Conservation (phyloP, 78 protist species). For the Dictyostelium purpureum region DNA sequence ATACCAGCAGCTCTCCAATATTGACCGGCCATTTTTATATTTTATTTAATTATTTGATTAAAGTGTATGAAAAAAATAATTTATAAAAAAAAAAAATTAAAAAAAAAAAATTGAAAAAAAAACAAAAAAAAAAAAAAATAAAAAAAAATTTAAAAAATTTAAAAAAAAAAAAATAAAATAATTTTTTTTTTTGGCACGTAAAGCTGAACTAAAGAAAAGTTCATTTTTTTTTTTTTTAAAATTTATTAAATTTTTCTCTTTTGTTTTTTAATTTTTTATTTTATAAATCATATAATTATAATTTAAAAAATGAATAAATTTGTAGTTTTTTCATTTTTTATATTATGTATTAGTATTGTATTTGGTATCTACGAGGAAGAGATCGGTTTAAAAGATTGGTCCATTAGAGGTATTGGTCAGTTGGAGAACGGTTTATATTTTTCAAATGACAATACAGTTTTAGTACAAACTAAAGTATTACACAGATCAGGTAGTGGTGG, state of each 20-base stretch:
- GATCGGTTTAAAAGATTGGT: constrained; percentile 18
- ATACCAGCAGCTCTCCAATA: constrained; percentile 82
- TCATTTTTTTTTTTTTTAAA: neutral
- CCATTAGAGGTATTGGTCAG: constrained; percentile 31
- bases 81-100: neutral
- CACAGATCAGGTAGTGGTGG: neutral
- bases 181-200: neutral
- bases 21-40: constrained; percentile 70
- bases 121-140: neutral
- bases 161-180: neutral
- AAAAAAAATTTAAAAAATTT: neutral
- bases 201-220: too few species aligned
- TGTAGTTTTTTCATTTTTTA: neutral
- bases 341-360: neutral
- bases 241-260: neutral
- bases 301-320: neutral
- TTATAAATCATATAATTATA: neutral
- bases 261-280: neutral
- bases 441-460: neutral
- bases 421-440: neutral
- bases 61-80: neutral
- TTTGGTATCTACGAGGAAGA: constrained; percentile 33
- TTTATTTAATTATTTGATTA: neutral
- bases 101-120: neutral
- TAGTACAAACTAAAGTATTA: constrained; percentile 27